phyloP scores from a whole-genome alignment of 1,139 yeast species.

The Saccharomyces uvarum region DNA sequence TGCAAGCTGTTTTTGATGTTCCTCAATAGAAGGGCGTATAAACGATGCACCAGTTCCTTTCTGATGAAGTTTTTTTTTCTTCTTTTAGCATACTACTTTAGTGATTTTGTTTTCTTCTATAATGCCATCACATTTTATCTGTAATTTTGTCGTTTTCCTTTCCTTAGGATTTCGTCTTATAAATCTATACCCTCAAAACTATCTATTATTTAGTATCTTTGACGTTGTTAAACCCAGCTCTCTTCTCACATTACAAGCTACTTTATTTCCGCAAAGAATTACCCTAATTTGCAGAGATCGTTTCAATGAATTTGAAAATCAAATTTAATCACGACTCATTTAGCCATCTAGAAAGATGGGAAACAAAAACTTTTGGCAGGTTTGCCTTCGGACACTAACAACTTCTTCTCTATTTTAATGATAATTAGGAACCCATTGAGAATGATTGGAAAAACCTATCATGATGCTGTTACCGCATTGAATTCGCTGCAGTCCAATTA shows the following conservation, averaged over 20 bases:
- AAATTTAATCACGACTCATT: background rate
- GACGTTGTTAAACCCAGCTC: background rate
- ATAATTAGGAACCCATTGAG: slow-evolving; percentile 14
- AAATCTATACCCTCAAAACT: background rate
- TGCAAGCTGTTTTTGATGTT: slow-evolving; percentile 76
- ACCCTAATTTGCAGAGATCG: background rate
- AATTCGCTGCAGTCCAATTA: slow-evolving; percentile 87
- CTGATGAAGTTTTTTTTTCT: background rate
- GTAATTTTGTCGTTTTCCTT: background rate
- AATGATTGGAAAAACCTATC: slow-evolving; percentile 25
- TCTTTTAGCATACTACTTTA: background rate
- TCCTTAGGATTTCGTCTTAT: background rate
- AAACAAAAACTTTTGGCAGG: background rate
- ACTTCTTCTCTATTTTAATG: slow-evolving; percentile 10
- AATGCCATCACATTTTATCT: background rate
- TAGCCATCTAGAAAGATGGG: background rate
- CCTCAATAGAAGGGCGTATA: slow-evolving; percentile 17
- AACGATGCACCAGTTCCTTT: background rate
- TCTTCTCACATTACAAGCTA: background rate
- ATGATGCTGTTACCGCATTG: slow-evolving; percentile 76
- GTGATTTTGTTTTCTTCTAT: background rate
- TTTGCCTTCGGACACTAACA: background rate
- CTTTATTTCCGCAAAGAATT: background rate
- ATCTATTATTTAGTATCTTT: background rate
- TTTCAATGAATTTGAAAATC: background rate